Evolutionary conservation across 177 flowering plant genomes (phyloP).

Genomic region (Vitis hybrid): DNA sequence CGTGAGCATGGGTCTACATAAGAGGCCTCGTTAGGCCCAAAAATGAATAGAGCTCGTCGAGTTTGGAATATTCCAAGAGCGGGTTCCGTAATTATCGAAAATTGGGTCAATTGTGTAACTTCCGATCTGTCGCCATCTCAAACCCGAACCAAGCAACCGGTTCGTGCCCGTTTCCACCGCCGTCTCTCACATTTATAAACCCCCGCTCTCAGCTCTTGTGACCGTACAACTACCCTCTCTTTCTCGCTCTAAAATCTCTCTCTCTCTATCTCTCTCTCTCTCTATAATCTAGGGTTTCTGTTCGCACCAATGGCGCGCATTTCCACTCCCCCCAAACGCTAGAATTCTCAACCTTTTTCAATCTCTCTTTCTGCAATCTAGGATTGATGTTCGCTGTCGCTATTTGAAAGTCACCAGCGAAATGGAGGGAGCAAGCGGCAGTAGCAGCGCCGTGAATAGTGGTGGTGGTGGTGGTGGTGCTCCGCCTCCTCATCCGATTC

Average conservation of each 20-base stretch:
- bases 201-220: background rate
- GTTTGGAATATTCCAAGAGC: background rate
- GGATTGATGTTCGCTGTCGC: background rate
- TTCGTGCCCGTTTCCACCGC: constrained; percentile 10
- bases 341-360: background rate
- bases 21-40: too few relatives aligned
- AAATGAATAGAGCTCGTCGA: too few relatives aligned
- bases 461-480: constrained; percentile 12
- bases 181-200: background rate
- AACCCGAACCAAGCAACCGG: background rate
- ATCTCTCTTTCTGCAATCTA: background rate
- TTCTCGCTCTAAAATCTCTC: background rate
- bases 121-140: background rate
- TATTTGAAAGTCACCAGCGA: background rate
- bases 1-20: too few relatives aligned
- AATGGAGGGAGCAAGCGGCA: constrained; percentile 20
- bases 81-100: background rate
- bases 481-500: constrained; percentile 36
- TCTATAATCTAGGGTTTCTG: constrained; percentile 1
- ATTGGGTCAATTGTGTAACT: background rate
- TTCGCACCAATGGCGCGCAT: background rate
- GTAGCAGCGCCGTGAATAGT: constrained; percentile 3
- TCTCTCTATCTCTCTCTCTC: background rate
- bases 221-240: background rate
- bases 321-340: constrained; percentile 12